Base-by-base conservation (phyloP, 805 yeast genomes). In the Wickerhamiella galacta region DNA sequence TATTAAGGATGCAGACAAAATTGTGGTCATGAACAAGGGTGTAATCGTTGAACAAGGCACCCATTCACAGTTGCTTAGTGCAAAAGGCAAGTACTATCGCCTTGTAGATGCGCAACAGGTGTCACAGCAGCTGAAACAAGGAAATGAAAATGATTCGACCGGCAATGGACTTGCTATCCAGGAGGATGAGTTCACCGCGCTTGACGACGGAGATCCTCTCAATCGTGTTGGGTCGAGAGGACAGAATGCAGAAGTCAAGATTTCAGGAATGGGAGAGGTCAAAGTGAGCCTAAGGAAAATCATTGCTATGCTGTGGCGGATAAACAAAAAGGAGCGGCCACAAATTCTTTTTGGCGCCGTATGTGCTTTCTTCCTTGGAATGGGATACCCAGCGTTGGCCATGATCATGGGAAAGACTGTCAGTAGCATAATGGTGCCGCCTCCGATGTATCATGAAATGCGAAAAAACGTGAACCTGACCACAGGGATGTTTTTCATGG, bases 1-100 rank as follows among this genome's bases (percentile, higher is more conserved):
- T 2, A 68, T 70, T 35, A 60, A 58, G 42, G 70, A 70, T 40
- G 71, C 76, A 34, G 65, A 67, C 35, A 48, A 70, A 37, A 61
- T 71, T 15, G 63, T 70, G 23, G 76, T 70, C 14, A 56, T 70
- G 49, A 38, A 51, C 9, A 54, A 58, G 35, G 69, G 73, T 9
- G 66, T 60, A 38, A 70, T 69, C 39, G 65, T 59, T 12, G 68
- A 63, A 43, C 56, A 52, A 37, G 69, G 68, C 3, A 51, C 49
- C 9, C 66, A 61, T 39, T 44, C 43, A 4, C 59, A 56, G 32
- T 48, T 64, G 19, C 33, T 59, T 6, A 44, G 37, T 5, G 25
- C 25, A 23, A 34, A 40, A 6, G 58, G 58, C 21, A 36, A 43
- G 36, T 49, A 57, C 41, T 34, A 42, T 27, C 39, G 39, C 8